phyloP scores from a whole-genome alignment of 2,329 filamentous ascomycete species.

The Blastomyces gilchristii region DNA sequence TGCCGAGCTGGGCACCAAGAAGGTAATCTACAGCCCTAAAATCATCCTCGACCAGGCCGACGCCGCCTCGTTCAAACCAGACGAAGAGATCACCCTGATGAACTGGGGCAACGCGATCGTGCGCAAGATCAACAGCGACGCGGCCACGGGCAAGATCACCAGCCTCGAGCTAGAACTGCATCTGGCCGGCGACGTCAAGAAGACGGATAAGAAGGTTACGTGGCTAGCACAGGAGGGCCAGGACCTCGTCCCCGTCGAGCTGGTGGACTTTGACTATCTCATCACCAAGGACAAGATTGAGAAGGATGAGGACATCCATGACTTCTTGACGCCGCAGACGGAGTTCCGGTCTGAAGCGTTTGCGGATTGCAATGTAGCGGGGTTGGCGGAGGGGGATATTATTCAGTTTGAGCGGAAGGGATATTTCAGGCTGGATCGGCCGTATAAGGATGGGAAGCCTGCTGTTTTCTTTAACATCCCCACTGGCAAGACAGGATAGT shows the following conservation, averaged over 20 bases:
- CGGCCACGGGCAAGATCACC: slow-evolving; percentile 49
- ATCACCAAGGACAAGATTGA: slow-evolving; percentile 92
- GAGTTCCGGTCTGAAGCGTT: slow-evolving; percentile 63
- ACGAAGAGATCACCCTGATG: slow-evolving; percentile 29
- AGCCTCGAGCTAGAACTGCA: slow-evolving; percentile 74
- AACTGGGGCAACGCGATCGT: slow-evolving; percentile 63
- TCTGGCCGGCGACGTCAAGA: slow-evolving; percentile 84
- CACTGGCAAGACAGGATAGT: slow-evolving; percentile 44
- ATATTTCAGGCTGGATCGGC: slow-evolving; percentile 73
- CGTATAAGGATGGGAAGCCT: slow-evolving; percentile 48
- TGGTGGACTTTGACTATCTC: slow-evolving; percentile 91
- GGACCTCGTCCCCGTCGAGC: slow-evolving; percentile 67
- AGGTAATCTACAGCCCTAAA: slow-evolving; percentile 23
- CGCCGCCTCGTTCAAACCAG: slow-evolving; percentile 22
- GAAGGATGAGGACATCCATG: slow-evolving; percentile 75
- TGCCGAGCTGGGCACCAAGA: slow-evolving; percentile 24
- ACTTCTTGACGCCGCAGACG: slow-evolving; percentile 68
- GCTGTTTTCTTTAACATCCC: slow-evolving; percentile 61
- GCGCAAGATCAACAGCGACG: slow-evolving; percentile 40
- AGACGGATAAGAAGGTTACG: slow-evolving; percentile 91
- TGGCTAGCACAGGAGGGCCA: slow-evolving; percentile 69
- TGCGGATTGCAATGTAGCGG: slow-evolving; percentile 69
- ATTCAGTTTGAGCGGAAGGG: slow-evolving; percentile 93
- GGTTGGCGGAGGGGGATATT: slow-evolving; percentile 76
- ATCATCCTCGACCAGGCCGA: slow-evolving; percentile 26